Percentiles rank a stretch among this genome's conserved stretches.
Evolutionary conservation across 805 yeast species (phyloP).

Genomic region (Candida sithepensis): DNA sequence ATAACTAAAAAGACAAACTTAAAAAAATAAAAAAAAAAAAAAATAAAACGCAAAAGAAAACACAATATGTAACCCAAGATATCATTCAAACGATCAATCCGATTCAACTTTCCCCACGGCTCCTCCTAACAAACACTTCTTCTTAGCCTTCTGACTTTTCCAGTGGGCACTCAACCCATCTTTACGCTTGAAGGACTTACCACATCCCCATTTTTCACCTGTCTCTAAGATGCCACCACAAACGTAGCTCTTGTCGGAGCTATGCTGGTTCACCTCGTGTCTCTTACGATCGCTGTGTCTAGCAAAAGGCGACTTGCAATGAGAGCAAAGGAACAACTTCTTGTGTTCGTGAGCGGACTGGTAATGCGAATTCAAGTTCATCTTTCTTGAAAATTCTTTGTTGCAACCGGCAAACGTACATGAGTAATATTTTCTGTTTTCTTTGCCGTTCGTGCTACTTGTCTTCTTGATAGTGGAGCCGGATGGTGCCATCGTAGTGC

Average conservation of each 20-base stretch:
- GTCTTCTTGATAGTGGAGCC: background rate
- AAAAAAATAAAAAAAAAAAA: background rate
- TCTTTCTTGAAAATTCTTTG: conserved; percentile 30
- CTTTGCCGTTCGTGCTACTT: conserved; percentile 3
- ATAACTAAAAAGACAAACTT: too few species aligned
- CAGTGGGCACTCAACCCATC: conserved; percentile 36
- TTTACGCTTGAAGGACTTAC: conserved; percentile 32
- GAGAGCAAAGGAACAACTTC: conserved; percentile 30
- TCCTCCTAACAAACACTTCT: conserved; percentile 24
- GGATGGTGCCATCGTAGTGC: too few species aligned
- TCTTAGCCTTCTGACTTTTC: conserved; percentile 33
- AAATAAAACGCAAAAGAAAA: background rate
- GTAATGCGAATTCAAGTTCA: conserved; percentile 32
- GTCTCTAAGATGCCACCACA: conserved; percentile 29
- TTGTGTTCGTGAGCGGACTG: conserved; percentile 32
- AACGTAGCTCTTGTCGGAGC: conserved; percentile 13
- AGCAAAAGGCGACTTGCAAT: conserved; percentile 31
- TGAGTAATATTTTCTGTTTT: conserved; percentile 18
- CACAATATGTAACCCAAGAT: background rate
- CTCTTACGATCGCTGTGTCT: conserved; percentile 33
- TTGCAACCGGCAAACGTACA: conserved; percentile 28
- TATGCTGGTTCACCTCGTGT: conserved; percentile 33
- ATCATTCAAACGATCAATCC: background rate
- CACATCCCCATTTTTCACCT: conserved; percentile 34
- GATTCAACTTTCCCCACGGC: background rate